Evolutionary conservation across 768 basidiomycete genomes (phyloP), one percentile per base, ranked within the genome.

Genomic region (Mycena leptocephala): DNA sequence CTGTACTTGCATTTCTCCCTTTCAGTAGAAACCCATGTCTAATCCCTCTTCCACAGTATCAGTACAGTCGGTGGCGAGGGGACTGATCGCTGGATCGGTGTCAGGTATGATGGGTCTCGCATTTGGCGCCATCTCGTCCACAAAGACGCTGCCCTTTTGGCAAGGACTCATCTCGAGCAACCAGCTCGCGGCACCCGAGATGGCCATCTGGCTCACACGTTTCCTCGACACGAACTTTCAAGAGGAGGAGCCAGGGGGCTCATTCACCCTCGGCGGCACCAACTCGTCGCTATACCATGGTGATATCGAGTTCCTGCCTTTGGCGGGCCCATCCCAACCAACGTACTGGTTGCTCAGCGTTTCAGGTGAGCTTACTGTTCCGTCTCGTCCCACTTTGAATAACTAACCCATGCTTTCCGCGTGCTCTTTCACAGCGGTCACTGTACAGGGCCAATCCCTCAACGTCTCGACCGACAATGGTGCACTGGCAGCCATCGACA

Each of bases 81-180:
- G n/a, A n/a, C n/a, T n/a, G n/a, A n/a, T n/a, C n/a, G n/a, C n/a
- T n/a, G n/a, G n/a, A n/a, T 37, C 35, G 6, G 35, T 37, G 6
- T 92, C 93, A 0, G 95, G 95, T 26, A 92, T 96, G 79, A 87
- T 96, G 88, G 95, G 95, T 18, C 90, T 96, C 48, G 95, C 92
- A 0, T 96, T 94, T 79, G 53, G 85, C 22, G 74, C 88, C 16
- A 89, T 96, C 58, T 89, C 95, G 0, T 84, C 86, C 13, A 93
- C 94, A 14, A 75, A 81, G 2, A 81, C 91, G 0, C 84, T 83
- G 0, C 95, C 95, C 0, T 94, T 95, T 82, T 95, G 95, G 94
- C 84, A 93, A 77, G 81, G 89, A 0, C 82, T 96, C 0, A 77
- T 86, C 5, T 82, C 83, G 28, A 80, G 80, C 30, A 86, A 85